phyloP scores from a whole-genome alignment of 202 grass and related monocot species.

The Sporobolus alterniflorus region DNA sequence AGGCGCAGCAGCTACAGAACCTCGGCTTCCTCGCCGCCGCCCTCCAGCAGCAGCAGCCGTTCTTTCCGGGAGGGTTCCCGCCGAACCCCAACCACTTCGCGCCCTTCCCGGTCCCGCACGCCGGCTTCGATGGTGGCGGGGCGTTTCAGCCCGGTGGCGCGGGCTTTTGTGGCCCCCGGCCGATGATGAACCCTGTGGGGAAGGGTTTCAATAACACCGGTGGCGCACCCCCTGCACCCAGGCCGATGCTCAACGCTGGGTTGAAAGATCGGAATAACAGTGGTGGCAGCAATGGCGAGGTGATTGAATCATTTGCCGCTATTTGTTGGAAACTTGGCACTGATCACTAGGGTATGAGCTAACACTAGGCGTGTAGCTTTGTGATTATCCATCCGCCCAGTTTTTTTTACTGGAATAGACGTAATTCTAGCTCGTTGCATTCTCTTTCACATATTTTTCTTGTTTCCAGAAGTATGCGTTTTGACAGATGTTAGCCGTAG shows the following conservation, averaged over 20 bases:
- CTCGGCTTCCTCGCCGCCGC: constrained; percentile 62
- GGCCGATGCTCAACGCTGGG: constrained; percentile 11
- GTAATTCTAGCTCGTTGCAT: background rate
- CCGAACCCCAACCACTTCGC: constrained; percentile 54
- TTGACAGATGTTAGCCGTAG: background rate
- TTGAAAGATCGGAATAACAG: constrained; percentile 20
- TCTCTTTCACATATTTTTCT: background rate
- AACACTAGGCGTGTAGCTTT: constrained; percentile 10
- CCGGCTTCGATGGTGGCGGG: constrained; percentile 29
- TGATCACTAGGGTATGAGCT: constrained; percentile 6
- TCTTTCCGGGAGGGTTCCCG: constrained; percentile 42
- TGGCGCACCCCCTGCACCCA: background rate
- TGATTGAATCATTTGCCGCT: constrained; percentile 37
- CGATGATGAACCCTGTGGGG: constrained; percentile 21
- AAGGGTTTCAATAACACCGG: background rate
- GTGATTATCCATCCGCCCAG: background rate
- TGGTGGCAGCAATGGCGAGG: constrained; percentile 20
- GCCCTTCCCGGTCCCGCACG: constrained; percentile 18
- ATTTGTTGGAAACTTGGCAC: constrained; percentile 20
- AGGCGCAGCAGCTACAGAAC: constrained; percentile 80
- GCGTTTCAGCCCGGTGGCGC: constrained; percentile 36
- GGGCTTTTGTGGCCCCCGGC: constrained; percentile 3
- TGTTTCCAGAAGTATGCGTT: background rate
- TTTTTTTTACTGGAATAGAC: background rate
- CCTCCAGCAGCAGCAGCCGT: constrained; percentile 43